Conservation (phyloP, 1,139 yeast genomes). For the Hansenula anomala region DNA sequence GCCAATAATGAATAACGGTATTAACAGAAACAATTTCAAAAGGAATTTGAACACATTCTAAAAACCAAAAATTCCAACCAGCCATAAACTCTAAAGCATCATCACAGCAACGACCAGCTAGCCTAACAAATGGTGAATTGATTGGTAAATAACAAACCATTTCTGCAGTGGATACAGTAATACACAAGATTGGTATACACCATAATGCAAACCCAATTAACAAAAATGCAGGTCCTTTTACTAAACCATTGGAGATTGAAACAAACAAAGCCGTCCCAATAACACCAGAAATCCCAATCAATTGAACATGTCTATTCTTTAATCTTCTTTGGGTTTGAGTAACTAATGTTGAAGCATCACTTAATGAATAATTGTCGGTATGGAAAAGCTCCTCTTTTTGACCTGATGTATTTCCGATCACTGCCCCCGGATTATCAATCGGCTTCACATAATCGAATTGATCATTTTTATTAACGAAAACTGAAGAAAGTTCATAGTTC, state of each 20-base stretch:
- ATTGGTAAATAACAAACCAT: conserved; percentile 80
- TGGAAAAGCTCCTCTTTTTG: too few relatives aligned
- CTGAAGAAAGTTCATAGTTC: background rate
- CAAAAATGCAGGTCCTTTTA: conserved; percentile 70
- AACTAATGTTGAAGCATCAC: conserved; percentile 21
- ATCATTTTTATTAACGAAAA: background rate
- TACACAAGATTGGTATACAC: conserved; percentile 57
- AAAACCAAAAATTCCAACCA: conserved; percentile 76
- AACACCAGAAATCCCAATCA: conserved; percentile 81
- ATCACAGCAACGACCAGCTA: conserved; percentile 54
- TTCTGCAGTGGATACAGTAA: conserved; percentile 74
- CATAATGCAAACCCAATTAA: conserved; percentile 59
- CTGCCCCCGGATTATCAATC: too few relatives aligned
- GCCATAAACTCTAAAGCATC: conserved; percentile 75
- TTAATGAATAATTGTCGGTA: conserved; percentile 11
- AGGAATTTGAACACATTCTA: conserved; percentile 74
- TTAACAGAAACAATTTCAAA: conserved; percentile 80
- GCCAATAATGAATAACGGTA: conserved; percentile 75
- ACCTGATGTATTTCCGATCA: too few relatives aligned
- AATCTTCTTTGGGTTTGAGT: conserved; percentile 43
- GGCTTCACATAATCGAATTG: too few relatives aligned
- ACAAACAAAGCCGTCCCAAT: conserved; percentile 80
- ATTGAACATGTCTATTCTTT: conserved; percentile 61
- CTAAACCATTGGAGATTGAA: conserved; percentile 66
- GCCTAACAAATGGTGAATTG: conserved; percentile 56